Conservation (phyloP, 164 flowering plant genomes). For the Umbellularia californica region DNA sequence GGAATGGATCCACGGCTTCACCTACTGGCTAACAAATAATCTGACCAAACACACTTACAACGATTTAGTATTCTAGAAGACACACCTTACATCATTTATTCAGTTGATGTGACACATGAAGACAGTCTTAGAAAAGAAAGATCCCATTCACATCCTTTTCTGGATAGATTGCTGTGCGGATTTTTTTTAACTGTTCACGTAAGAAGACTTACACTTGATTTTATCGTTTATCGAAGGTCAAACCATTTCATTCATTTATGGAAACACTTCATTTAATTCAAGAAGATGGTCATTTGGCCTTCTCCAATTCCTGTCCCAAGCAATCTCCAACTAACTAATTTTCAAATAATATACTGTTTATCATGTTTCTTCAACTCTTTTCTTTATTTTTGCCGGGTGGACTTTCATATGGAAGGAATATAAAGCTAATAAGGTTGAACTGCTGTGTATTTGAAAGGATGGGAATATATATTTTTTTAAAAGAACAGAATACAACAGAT, state of each 20-base stretch:
- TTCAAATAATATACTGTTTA: slow-evolving; percentile 13
- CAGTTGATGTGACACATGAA: not conserved
- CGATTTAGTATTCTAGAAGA: not conserved
- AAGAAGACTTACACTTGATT: not conserved
- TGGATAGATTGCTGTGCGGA: not conserved
- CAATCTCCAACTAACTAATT: slow-evolving; percentile 13
- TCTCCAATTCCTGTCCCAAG: not conserved
- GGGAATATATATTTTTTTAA: not conserved
- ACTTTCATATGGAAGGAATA: not conserved
- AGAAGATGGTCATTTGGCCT: not conserved
- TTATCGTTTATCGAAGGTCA: not conserved
- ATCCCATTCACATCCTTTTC: not conserved
- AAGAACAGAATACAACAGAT: not conserved
- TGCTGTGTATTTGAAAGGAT: not conserved
- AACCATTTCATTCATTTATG: not conserved
- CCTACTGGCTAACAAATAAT: slow-evolving; percentile 2
- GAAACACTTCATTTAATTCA: not conserved
- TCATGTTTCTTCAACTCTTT: slow-evolving; percentile 4
- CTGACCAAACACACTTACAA: not conserved
- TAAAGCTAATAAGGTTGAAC: not conserved
- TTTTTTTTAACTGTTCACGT: not conserved
- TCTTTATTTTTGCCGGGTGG: not conserved
- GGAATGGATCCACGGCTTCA: not conserved
- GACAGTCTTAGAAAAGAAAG: not conserved
- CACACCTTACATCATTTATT: too few relatives aligned